Conservation (phyloP, 441 rosid species). For the Adansonia rubrostipa region DNA sequence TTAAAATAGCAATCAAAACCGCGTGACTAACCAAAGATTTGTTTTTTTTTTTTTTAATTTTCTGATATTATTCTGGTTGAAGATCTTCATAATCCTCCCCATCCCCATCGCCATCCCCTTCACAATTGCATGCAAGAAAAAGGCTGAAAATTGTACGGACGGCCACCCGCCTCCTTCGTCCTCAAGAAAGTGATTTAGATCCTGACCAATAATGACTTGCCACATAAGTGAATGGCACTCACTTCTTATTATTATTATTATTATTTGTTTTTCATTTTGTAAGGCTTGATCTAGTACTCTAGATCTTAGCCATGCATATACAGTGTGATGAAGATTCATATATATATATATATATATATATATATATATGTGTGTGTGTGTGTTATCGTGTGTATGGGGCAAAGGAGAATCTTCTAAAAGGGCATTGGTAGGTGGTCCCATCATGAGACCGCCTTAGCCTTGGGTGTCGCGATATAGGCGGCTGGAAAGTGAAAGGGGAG, state of each 20-base stretch:
- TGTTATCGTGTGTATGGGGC: too few species aligned
- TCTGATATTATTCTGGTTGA: constrained; percentile 32
- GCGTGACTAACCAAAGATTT: constrained; percentile 53
- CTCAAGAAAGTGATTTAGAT: constrained; percentile 4
- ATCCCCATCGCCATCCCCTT: constrained; percentile 22
- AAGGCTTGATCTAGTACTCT: constrained; percentile 27
- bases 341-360: not conserved
- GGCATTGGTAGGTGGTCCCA: constrained; percentile 34
- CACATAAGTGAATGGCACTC: constrained; percentile 3
- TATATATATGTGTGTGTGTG: too few species aligned
- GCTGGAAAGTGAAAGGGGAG: constrained; percentile 26
- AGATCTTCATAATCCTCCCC: constrained; percentile 22
- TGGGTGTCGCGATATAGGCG: constrained; percentile 36
- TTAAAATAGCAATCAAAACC: constrained; percentile 22
- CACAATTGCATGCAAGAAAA: constrained; percentile 27
- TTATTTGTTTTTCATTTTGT: not conserved
- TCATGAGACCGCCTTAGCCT: constrained; percentile 14
- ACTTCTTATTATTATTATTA: too few species aligned
- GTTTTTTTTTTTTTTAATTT: not conserved
- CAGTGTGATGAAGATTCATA: not conserved
- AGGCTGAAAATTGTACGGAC: constrained; percentile 1
- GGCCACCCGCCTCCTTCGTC: constrained; percentile 16
- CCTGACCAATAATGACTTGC: constrained; percentile 26
- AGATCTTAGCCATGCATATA: constrained; percentile 18
- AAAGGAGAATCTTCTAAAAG: not conserved